phyloP scores from a whole-genome alignment of 768 basidiomycete genomes.

The Russula lepida region DNA sequence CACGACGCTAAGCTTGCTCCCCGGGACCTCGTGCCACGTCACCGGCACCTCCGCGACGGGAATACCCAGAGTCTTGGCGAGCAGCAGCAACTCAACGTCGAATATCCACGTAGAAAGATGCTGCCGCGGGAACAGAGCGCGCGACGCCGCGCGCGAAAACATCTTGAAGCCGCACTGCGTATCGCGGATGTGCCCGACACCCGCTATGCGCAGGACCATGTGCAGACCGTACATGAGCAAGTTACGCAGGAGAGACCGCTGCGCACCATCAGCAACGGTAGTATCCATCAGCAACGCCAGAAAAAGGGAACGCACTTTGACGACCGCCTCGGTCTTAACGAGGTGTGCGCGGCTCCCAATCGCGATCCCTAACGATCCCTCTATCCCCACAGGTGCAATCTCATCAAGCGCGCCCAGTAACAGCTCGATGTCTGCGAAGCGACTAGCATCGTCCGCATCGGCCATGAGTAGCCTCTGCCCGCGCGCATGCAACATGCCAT shows the following conservation, averaged over 20 bases:
- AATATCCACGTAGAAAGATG: conserved; percentile 94
- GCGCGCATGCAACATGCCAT: conserved; percentile 79
- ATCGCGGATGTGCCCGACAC: conserved; percentile 85
- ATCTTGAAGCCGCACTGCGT: conserved; percentile 98
- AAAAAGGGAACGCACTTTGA: conserved; percentile 51
- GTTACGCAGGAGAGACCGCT: conserved; percentile 87
- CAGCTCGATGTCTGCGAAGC: conserved; percentile 75
- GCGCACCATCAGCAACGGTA: background rate
- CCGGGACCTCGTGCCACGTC: conserved; percentile 88
- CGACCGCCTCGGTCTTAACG: conserved; percentile 86
- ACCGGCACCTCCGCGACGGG: conserved; percentile 83
- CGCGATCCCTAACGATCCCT: conserved; percentile 50
- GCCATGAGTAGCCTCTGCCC: conserved; percentile 81
- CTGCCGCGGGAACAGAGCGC: conserved; percentile 75
- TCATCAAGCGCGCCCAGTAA: conserved; percentile 70
- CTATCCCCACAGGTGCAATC: conserved; percentile 39
- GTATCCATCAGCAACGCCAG: background rate
- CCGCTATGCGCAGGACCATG: conserved; percentile 78
- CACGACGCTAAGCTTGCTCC: conserved; percentile 84
- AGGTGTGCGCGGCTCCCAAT: conserved; percentile 90
- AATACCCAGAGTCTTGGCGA: conserved; percentile 70
- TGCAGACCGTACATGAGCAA: conserved; percentile 93
- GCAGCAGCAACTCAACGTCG: conserved; percentile 85
- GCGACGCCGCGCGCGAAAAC: conserved; percentile 76
- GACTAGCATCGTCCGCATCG: conserved; percentile 90